Base-by-base conservation (phyloP, 768 basidiomycete species). In the Russula sp. region DNA sequence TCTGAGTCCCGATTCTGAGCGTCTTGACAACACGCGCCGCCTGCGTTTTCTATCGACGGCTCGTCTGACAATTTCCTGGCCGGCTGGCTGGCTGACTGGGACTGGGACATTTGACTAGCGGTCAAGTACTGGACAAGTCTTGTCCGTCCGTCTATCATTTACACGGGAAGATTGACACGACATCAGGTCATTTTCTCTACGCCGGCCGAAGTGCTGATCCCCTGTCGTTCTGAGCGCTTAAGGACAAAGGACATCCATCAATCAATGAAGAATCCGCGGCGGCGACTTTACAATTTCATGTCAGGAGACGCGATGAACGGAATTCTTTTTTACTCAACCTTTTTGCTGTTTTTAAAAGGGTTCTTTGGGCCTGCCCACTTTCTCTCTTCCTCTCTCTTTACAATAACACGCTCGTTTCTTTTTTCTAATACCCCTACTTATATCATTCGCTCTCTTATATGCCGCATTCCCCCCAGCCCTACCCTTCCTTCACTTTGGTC, bases 281-380 rank as follows among this genome's bases (percentile, higher is more conserved):
- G 64, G 64, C 48, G 59, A 61, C 64, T 65, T 56, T 36, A 9
- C 48, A 61, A 44, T 42, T 22, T 65, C 53, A 57, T 57, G 64
- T 61, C 64, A 65, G 59, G 14, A 61, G 54, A 53, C 64, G 64
- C 24, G 54, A 46, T 61, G 58, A 42, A 20, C 64, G 64, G 64
- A 38, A 42, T 65, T 61, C 54, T 59, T 42, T 46, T 36, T 59
- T 28, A 32, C 64, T 26, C 38, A 51, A 55, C 53, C 10, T 8
- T 9, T 20, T 50, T 28, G 24, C 57, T 48, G 10, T 65, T 56
- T 16, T 40, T 16, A 40, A 61, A 65, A 56, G 42, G 52, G 30
- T 40, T 40, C 46, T 11, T n/a, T 18, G 1, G 18, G 26, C 5
- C 30, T 20, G 26, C 46, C 28, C 24, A 32, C 13, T 8, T 54